Conservation (phyloP, 2,329 filamentous ascomycete genomes). For the Alternaria consortialis region DNA sequence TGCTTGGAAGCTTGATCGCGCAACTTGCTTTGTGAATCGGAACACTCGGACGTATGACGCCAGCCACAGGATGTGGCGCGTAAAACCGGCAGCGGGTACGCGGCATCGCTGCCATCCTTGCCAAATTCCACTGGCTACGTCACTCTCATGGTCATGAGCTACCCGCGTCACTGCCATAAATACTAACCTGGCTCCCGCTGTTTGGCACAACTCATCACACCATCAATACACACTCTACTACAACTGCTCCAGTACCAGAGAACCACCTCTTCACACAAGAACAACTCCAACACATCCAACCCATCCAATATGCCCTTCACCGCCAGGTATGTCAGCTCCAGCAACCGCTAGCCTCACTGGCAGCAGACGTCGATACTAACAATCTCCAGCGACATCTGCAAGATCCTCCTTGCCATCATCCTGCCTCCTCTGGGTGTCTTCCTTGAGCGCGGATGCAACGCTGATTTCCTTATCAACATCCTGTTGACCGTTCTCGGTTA, state of each 20-base stretch:
- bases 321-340: constrained; percentile 57
- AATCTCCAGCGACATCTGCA: constrained; percentile 72
- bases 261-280: not conserved
- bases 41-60: constrained; percentile 12
- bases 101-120: constrained; percentile 18
- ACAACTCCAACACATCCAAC: constrained; percentile 40
- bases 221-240: constrained; percentile 10
- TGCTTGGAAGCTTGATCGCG: constrained; percentile 2
- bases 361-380: constrained; percentile 23
- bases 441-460: constrained; percentile 89
- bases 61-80: constrained; percentile 24
- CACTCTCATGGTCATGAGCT: constrained; percentile 30
- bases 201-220: constrained; percentile 14
- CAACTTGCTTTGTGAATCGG: constrained; percentile 13
- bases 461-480: constrained; percentile 92
- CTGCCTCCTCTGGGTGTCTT: constrained; percentile 92
- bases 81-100: constrained; percentile 21
- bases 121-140: constrained; percentile 20
- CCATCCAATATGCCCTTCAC: constrained; percentile 67
- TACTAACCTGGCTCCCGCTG: constrained; percentile 27
- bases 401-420: constrained; percentile 87
- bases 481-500: constrained; percentile 70
- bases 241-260: constrained; percentile 2
- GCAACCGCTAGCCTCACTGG: not conserved
- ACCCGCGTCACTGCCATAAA: constrained; percentile 36